Evolutionary conservation across 441 rosid genomes (phyloP), one percentile per base, ranked within the genome.

Genomic region (Kokia cookei): DNA sequence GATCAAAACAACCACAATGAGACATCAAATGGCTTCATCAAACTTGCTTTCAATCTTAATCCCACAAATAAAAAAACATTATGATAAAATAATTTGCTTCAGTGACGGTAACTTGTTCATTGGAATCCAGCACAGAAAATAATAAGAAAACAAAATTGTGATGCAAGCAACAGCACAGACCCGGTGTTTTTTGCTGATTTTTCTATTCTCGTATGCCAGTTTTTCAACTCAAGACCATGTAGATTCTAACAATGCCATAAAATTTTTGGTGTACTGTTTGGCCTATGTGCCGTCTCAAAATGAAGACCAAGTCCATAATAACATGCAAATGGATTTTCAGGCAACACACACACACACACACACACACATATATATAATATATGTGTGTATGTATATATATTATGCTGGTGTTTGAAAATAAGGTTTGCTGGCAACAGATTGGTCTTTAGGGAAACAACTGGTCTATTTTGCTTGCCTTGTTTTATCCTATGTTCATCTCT

Each of bases 351-450:
- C 45, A 42, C 12, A 40, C 45, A 40, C 42, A 0, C 42, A 37
- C 43, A 42, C 45, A 42, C 47, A 40, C 3, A 42, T 5, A 37
- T 1, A 40, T 7, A 40, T 10, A 42, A 2, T 9, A 2, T 9
- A 42, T 42, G 13, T 42, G 47, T 42, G 47, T 42, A 1, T 10
- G 17, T 10, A 11, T 27, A 51, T 48, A 45, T 54, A 54, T n/a
- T 70, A 27, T 29, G 17, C 24, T 17, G 45, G 3, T 45, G 73
- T 74, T 63, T 54, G 63, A 65, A 67, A 59, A 60, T 43, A 64
- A 72, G 77, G 71, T 55, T 73, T 60, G 83, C 86, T 80, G 84
- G 86, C 86, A 22, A 60, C 27, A 22, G 40, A 26, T 74, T 15
- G n/a, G 15, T 58, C 65, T 42, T 72, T 51, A 53, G 55, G 57